phyloP scores from a whole-genome alignment of 2,329 filamentous ascomycete species.

The Colletotrichum simmondsii region DNA sequence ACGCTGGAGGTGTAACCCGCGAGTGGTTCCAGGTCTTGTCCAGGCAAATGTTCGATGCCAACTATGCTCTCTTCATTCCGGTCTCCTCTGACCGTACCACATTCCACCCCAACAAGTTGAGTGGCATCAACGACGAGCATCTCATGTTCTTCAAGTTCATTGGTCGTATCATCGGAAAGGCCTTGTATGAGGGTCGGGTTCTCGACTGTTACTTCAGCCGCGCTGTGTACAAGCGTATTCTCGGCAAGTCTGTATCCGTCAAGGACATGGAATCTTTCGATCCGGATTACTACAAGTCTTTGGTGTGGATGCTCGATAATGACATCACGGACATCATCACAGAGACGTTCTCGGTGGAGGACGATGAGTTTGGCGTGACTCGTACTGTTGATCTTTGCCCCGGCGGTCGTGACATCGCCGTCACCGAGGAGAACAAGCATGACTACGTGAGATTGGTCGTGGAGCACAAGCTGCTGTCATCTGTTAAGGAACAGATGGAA shows the following conservation, averaged over 20 bases:
- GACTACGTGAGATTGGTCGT: conserved; percentile 96
- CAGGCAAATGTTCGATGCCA: conserved; percentile 98
- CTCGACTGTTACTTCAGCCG: conserved; percentile 99
- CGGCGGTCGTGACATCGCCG: conserved; percentile 89
- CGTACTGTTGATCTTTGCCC: conserved; percentile 88
- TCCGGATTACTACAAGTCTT: conserved; percentile 97
- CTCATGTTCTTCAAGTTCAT: conserved; percentile 99
- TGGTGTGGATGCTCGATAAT: conserved; percentile 98
- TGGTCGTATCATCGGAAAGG: conserved; percentile 97
- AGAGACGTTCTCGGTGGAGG: conserved; percentile 94
- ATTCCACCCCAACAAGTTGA: conserved; percentile 97
- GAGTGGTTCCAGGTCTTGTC: conserved; percentile 99
- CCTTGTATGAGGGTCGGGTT: conserved; percentile 93
- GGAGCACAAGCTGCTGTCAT: conserved; percentile 90
- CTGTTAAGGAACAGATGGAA: conserved; percentile 94
- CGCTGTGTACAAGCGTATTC: conserved; percentile 97
- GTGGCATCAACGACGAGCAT: conserved; percentile 94
- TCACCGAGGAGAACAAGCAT: conserved; percentile 98
- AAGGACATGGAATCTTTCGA: conserved; percentile 99
- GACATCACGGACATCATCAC: conserved; percentile 98
- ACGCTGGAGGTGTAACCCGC: conserved; percentile 95
- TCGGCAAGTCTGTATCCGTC: conserved; percentile 93
- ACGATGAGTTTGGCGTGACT: conserved; percentile 92
- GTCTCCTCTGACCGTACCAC: conserved; percentile 98
- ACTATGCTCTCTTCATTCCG: conserved; percentile 95